Conservation (phyloP, 495 filamentous ascomycete genomes). For the Penicillium cinerascens region DNA sequence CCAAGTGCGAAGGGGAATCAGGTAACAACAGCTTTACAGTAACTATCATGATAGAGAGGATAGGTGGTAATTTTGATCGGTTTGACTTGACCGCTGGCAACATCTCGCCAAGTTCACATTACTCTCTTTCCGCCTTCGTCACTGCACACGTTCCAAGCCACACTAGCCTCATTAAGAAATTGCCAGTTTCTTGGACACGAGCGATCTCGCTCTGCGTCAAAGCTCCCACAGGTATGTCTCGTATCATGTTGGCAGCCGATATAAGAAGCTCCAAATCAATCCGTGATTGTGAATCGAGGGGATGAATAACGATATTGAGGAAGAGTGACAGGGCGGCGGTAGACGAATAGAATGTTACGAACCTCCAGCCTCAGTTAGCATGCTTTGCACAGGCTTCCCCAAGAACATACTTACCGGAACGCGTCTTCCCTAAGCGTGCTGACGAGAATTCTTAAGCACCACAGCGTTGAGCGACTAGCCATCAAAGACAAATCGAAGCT, state of each 20-base stretch:
- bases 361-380: constrained; percentile 8
- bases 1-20: too few species aligned
- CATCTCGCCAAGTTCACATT: too few species aligned
- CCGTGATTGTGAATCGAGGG: constrained; percentile 5
- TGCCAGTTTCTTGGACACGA: constrained; percentile 1
- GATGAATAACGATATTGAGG: constrained; percentile 20
- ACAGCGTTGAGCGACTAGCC: constrained; percentile 16
- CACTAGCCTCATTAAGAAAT: constrained; percentile 14
- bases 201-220: constrained; percentile 3
- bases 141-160: constrained; percentile 22
- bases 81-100: too few species aligned
- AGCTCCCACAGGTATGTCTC: not conserved
- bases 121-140: constrained; percentile 8
- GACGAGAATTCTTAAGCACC: constrained; percentile 9
- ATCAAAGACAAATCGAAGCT: constrained; percentile 18
- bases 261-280: constrained; percentile 17
- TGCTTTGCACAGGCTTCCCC: too few species aligned
- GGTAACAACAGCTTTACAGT: too few species aligned
- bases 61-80: too few species aligned
- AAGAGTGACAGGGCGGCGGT: constrained; percentile 14
- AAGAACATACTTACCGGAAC: constrained; percentile 10
- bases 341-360: constrained; percentile 9
- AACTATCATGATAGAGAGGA: too few species aligned
- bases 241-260: constrained; percentile 13
- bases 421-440: constrained; percentile 3